Base-by-base conservation (phyloP, 495 filamentous ascomycete genomes). In the Amniculicola lignicola region DNA sequence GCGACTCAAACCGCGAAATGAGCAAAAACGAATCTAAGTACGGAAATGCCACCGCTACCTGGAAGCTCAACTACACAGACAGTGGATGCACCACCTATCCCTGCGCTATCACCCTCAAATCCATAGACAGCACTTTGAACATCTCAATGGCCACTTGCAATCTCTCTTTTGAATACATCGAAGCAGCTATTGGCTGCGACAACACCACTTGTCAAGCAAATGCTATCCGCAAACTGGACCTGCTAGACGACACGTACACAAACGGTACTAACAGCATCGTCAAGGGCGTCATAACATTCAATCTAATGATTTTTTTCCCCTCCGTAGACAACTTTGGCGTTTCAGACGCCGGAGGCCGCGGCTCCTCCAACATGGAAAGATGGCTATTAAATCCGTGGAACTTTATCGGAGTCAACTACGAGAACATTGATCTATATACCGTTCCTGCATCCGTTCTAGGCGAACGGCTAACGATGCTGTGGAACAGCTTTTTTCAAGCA, bases 401-500 rank as follows among this genome's bases (percentile, higher is more conserved):
- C 49, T 59, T 59, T 42, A 59, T 59, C 23, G 54, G 54, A 1
- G 54, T 29, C 16, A 51, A 16, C 3, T 61, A 21, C 44, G 27
- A 25, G 23, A 46, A 54, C 22, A 44, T 61, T 24, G 44, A 61
- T 37, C 48, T 61, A 10, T 54, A 28, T 12, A 41, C 33, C 24
- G 36, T 54, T 4, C 21, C 41, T 16, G 16, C 50, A 2, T 37
- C 27, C 2, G 4, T 50, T 12, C 51, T 61, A 2, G 57, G 18
- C 22, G 25, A 42, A 16, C 54, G 54, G 0, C 28, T 58, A 9
- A 41, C 41, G 4, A 56, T 51, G 2, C 6, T 56, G 12, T 3
- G 27, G 6, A 61, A 61, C 37, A 44, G 51, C 2, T 51, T 61
- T 39, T 61, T 23, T 15, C 58, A 61, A 40, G n/a, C 49, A 14